Base-by-base conservation (phyloP, 768 basidiomycete species). In the Podaxis sp. region DNA sequence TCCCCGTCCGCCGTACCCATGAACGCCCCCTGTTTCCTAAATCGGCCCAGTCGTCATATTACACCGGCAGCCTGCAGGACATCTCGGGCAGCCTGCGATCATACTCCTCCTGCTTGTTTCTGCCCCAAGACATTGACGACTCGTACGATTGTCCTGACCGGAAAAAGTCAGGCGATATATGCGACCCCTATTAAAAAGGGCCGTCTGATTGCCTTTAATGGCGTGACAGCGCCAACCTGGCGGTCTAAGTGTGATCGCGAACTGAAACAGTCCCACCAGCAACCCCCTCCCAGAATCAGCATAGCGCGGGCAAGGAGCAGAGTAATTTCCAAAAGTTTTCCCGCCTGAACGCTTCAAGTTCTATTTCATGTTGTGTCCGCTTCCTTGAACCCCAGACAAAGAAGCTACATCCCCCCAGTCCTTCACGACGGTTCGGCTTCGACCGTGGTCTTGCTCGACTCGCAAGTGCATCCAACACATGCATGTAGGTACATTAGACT, bases 11-110 rank as follows among this genome's bases (percentile, higher is more conserved):
- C 48, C 48, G 9, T 19, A 51, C 19, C 9, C 42, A 44, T 12
- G 40, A 63, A 63, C 63, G 22, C 42, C 19, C 44, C 59, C 24
- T 17, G 28, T 62, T 62, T 55, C 52, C 28, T n/a, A 30, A n/a
- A 28, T 19, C 22, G 13, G 19, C 13, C 46, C 6, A 11, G 13
- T 24, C 26, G 12, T 12, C 22, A 51, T 24, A 12, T 26, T 11
- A 22, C 13, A 24, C 11, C 22, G 24, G 22, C 22, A 15, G 24
- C 4, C 49, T 51, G 26, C 49, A 24, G 19, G 24, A 12, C 19
- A 22, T 13, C 12, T 26, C 26, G n/a, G 44, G 15, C 44, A 1
- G 44, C 13, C 44, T 46, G 44, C 7, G 17, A 7, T 17, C 15
- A 0, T 0, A 28, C 3, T 26, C 8, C 24, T 51, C 7, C 11